Evolutionary conservation across 2,329 filamentous ascomycete species (phyloP).

Genomic region (Pseudopithomyces chartarum): DNA sequence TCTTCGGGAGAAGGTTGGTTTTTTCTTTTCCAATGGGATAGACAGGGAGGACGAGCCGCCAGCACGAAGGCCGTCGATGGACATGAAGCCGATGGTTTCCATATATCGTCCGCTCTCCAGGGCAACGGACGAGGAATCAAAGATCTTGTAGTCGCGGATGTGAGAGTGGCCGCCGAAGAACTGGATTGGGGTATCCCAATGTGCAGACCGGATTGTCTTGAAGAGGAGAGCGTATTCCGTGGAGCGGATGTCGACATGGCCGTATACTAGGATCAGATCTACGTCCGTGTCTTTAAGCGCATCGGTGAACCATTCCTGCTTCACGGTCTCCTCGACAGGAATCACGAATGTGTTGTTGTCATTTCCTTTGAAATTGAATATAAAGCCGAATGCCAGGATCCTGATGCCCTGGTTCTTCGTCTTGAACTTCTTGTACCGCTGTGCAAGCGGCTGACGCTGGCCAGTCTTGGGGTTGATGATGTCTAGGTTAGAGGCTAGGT

Average conservation of each 20-base stretch:
- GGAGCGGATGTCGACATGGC: slow-evolving; percentile 83
- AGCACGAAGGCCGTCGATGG: slow-evolving; percentile 69
- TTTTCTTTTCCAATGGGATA: slow-evolving; percentile 20
- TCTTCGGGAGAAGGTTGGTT: slow-evolving; percentile 70
- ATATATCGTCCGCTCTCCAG: slow-evolving; percentile 90
- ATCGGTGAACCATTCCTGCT: slow-evolving; percentile 86
- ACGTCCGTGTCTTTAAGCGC: slow-evolving; percentile 79
- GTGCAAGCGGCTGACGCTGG: slow-evolving; percentile 74
- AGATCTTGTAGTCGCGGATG: slow-evolving; percentile 81
- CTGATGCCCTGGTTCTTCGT: slow-evolving; percentile 87
- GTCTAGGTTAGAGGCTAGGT: slow-evolving; percentile 91
- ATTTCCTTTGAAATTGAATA: slow-evolving; percentile 92
- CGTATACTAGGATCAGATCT: slow-evolving; percentile 84
- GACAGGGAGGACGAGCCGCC: slow-evolving; percentile 37
- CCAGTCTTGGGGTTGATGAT: slow-evolving; percentile 77
- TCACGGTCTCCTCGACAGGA: slow-evolving; percentile 77
- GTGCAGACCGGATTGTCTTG: slow-evolving; percentile 74
- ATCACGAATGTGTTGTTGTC: slow-evolving; percentile 89
- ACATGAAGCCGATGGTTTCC: slow-evolving; percentile 94
- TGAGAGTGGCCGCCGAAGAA: slow-evolving; percentile 93
- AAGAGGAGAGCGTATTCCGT: slow-evolving; percentile 79
- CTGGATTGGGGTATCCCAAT: slow-evolving; percentile 83
- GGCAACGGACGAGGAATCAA: slow-evolving; percentile 77
- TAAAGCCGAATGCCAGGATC: slow-evolving; percentile 87
- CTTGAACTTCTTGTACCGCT: slow-evolving; percentile 84